Evolutionary conservation across 2,329 filamentous ascomycete genomes (phyloP).

Genomic region (Exophiala calicioides): DNA sequence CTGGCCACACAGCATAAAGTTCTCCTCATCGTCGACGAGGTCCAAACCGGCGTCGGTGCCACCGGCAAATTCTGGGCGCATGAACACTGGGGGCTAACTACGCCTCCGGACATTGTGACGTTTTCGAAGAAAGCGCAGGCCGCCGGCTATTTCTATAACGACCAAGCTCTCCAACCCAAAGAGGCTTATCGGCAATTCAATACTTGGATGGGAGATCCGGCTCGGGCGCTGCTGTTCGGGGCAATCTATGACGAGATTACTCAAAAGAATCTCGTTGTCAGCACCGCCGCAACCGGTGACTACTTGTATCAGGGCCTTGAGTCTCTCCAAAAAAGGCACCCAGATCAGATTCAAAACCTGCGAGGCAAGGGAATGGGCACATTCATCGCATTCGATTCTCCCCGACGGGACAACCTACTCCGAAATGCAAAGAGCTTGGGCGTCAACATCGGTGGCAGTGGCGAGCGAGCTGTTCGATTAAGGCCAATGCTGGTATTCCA

Average conservation of each 20-base stretch:
- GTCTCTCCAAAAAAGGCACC: slow-evolving; percentile 68
- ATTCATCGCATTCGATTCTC: slow-evolving; percentile 89
- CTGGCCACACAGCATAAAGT: slow-evolving; percentile 68
- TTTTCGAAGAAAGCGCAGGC: slow-evolving; percentile 96
- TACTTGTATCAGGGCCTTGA: slow-evolving; percentile 75
- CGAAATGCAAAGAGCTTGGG: slow-evolving; percentile 75
- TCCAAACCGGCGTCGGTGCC: slow-evolving; percentile 89
- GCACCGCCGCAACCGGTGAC: slow-evolving; percentile 75
- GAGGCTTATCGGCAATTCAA: slow-evolving; percentile 96
- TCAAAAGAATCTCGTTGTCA: slow-evolving; percentile 70
- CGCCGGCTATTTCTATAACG: slow-evolving; percentile 87
- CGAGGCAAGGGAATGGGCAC: slow-evolving; percentile 86
- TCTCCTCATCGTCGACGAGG: slow-evolving; percentile 85
- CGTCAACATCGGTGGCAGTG: slow-evolving; percentile 84
- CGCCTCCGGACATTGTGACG: slow-evolving; percentile 88
- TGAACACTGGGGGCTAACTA: slow-evolving; percentile 82
- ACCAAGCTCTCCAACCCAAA: slow-evolving; percentile 78
- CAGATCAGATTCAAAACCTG: slow-evolving; percentile 76
- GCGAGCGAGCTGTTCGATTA: slow-evolving; percentile 72
- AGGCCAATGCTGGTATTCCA: slow-evolving; percentile 92
- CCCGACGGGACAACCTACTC: slow-evolving; percentile 75
- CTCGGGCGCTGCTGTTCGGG: slow-evolving; percentile 79
- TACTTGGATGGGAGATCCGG: slow-evolving; percentile 95
- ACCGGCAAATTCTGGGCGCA: slow-evolving; percentile 97
- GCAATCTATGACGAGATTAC: slow-evolving; percentile 82